Conservation (phyloP, 805 yeast genomes). For the Yarrowia divulgata region DNA sequence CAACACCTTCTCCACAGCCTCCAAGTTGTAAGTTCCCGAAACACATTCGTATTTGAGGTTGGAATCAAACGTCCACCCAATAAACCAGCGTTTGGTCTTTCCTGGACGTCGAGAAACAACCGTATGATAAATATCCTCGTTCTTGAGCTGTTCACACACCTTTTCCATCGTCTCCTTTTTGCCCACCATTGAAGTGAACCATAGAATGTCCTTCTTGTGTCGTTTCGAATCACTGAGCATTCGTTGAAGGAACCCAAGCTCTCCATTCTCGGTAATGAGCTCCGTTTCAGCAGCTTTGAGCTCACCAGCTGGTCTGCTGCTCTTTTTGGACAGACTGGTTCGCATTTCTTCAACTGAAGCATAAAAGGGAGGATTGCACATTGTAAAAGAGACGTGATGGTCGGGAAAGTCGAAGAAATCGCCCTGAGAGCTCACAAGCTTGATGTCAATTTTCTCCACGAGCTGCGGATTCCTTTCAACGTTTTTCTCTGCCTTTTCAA, state of each 20-base stretch:
- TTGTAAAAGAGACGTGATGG: background rate
- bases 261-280: conserved; percentile 8
- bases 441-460: background rate
- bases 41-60: background rate
- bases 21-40: background rate
- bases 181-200: conserved; percentile 34
- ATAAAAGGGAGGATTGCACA: conserved; percentile 38
- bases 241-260: background rate
- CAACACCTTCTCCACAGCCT: conserved; percentile 3
- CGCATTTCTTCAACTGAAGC: conserved; percentile 14
- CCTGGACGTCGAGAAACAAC: conserved; percentile 13
- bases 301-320: background rate
- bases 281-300: conserved; percentile 23
- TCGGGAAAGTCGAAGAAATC: conserved; percentile 5
- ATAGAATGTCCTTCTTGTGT: background rate
- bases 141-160: background rate
- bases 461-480: background rate
- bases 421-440: background rate
- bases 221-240: conserved; percentile 9
- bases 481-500: background rate
- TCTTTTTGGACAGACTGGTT: conserved; percentile 6
- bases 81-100: conserved; percentile 23
- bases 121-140: background rate
- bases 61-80: conserved; percentile 15
- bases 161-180: conserved; percentile 27